Base-by-base conservation (phyloP, 768 basidiomycete genomes). In the Lactarius evosmus region DNA sequence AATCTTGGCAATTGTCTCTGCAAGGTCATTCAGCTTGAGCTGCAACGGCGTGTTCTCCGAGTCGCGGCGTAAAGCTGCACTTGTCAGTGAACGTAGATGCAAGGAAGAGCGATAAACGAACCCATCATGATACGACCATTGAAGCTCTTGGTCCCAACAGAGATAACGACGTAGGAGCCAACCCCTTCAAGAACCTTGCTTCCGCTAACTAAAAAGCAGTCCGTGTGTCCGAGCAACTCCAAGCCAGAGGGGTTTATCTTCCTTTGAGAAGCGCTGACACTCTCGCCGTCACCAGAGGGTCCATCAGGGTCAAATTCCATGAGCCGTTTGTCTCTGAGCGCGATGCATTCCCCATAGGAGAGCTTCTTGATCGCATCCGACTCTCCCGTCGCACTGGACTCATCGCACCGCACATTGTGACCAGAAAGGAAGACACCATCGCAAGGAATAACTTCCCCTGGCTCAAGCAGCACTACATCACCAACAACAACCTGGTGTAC, bases 101-200 rank as follows among this genome's bases (percentile, higher is more conserved):
- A 58, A 49, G 46, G 52, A 19, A 17, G 27, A 29, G 61, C 46
- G 63, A 22, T 51, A 5, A 19, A 77, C 88, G 38, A 71, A 96
- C 94, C 90, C 88, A 96, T 96, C 92, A 98, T 94, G 70, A 98
- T 95, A 51, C 94, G 85, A 44, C 97, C 97, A 72, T 98, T 94
- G 76, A 98, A 98, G 69, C 89, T 93, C 77, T 88, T 91, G 14
- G 84, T 85, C 12, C 97, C 97, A 55, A 98, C 93, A 2, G 93
- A 87, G 56, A 97, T 89, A 56, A 98, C 86, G 55, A 99, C 87
- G 70, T 98, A 99, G 62, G 79, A 82, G 30, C 97, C 97, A 51
- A 96, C 89, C 49, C 97, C 97, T 75, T 98, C 97, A 25, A 94
- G 77, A 44, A 99, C 92, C 75, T 96, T 98, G 73, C 85, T 86